Base-by-base conservation (phyloP, 495 filamentous ascomycete genomes). In the Penicillium alfredii region DNA sequence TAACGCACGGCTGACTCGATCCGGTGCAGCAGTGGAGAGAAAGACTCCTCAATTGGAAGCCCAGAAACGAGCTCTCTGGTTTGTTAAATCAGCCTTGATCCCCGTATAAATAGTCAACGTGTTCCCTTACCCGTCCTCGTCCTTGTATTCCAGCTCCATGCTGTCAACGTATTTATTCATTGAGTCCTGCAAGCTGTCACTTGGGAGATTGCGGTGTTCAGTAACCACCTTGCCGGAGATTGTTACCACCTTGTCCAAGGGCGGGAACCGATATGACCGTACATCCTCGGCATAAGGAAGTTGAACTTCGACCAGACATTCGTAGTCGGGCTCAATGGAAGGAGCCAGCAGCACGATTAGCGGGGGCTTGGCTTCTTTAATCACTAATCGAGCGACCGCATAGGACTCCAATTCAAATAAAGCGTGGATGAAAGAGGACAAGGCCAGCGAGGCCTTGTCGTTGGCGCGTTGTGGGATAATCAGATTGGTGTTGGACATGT, bases 211-310 rank as follows among this genome's bases (percentile, higher is more conserved):
- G 10, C 89, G 81, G 61, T 99, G 92, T 37, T 94, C 78, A 6
- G 71, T 82, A 14, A 94, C 69, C 11, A 74, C 65, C 38, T 86
- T 86, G n/a, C 92, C 93, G n/a, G 82, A 85, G 6, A 94, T 71
- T 1, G 89, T 97, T 32, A 92, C 67, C 7, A 97, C 82, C 45
- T 77, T 82, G 55, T 93, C 89, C 9, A 99, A 68, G 1, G 90
- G 87, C 3, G 93, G 87, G 40, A 99, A 99, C 40, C 75, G 80
- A 56, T 95, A 96, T 25, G 74, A 72, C 33, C 93, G 77, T 16
- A 95, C 69, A 56, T 99, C 93, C 63, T 99, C 93, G 2, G 84
- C 76, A 50, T 94, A 97, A 3, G 92, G 92, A n/a, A 98, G 73
- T 38, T 93, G 88, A 4, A 89, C 74, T 57, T 98, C 93, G 42